Conservation (phyloP, 2,329 filamentous ascomycete genomes). For the Apiospora phragmitis region DNA sequence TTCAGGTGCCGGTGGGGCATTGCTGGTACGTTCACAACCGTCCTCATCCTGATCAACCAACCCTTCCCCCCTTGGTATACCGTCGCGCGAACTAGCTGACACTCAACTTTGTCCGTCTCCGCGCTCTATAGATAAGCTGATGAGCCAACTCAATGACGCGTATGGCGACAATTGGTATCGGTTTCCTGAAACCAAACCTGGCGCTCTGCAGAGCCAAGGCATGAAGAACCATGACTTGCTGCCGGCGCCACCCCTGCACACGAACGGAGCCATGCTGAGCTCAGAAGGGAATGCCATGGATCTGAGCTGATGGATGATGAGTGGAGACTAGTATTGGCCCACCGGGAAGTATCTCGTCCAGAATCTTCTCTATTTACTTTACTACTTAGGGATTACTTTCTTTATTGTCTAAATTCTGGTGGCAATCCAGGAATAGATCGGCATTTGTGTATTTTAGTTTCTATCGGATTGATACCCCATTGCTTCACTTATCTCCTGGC, state of each 20-base stretch:
- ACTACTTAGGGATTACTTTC: not conserved
- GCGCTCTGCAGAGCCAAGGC: not conserved
- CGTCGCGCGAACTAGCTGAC: slow-evolving; percentile 12
- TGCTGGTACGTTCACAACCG: slow-evolving; percentile 27
- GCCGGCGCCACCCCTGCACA: not conserved
- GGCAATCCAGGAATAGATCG: not conserved
- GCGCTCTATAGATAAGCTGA: slow-evolving; percentile 30
- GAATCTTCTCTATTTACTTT: not conserved
- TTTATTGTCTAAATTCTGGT: not conserved
- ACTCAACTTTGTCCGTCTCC: not conserved
- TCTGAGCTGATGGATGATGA: not conserved
- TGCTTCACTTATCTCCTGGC: not conserved
- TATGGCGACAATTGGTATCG: slow-evolving; percentile 25
- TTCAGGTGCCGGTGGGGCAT: slow-evolving; percentile 36
- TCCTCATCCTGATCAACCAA: not conserved
- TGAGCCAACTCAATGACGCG: slow-evolving; percentile 30
- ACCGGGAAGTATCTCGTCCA: not conserved
- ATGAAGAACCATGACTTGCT: not conserved
- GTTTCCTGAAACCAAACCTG: not conserved
- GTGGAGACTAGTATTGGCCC: not conserved
- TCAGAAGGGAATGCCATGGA: not conserved
- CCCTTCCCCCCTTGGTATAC: not conserved
- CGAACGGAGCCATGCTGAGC: not conserved
- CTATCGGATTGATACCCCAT: not conserved
- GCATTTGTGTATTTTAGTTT: not conserved